Conservation (phyloP, 768 basidiomycete genomes). For the Boletus tylopilopsis region DNA sequence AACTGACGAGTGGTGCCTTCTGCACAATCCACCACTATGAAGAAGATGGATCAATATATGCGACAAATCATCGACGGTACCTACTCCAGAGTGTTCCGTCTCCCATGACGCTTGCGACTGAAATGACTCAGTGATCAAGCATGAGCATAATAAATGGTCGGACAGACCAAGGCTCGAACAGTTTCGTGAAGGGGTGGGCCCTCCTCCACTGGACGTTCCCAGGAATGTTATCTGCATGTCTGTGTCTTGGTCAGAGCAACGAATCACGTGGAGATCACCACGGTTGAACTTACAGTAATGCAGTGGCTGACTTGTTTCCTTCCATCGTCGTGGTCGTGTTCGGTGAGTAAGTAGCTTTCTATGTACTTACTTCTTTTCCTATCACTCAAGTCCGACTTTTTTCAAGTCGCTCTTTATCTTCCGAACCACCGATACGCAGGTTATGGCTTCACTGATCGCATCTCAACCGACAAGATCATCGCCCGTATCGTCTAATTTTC, state of each 20-base stretch:
- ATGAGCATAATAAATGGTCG: background rate
- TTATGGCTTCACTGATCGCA: conserved; percentile 14
- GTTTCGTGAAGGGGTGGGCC: conserved; percentile 67
- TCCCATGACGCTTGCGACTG: conserved; percentile 51
- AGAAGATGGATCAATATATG: conserved; percentile 1
- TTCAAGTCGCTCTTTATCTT: conserved; percentile 17
- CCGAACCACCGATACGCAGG: background rate
- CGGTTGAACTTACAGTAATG: conserved; percentile 26
- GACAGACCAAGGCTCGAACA: conserved; percentile 58
- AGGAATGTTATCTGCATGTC: conserved; percentile 64
- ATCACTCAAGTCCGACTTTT: background rate
- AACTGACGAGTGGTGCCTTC: conserved; percentile 78
- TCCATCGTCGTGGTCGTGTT: background rate
- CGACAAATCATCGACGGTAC: conserved; percentile 13
- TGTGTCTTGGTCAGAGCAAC: conserved; percentile 29
- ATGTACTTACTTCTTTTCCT: background rate
- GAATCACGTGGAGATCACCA: background rate
- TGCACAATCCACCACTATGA: conserved; percentile 76
- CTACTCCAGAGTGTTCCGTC: conserved; percentile 67
- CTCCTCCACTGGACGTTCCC: conserved; percentile 75
- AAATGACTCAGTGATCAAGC: background rate
- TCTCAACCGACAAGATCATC: conserved; percentile 16
- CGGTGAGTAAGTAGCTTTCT: conserved; percentile 17
- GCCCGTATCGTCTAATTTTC: conserved; percentile 6
- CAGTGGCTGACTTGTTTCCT: conserved; percentile 16